Percentiles rank a stretch among this genome's conserved stretches.
phyloP scores from a whole-genome alignment of 305 asterid species.

The Fraxinus angustifolia region DNA sequence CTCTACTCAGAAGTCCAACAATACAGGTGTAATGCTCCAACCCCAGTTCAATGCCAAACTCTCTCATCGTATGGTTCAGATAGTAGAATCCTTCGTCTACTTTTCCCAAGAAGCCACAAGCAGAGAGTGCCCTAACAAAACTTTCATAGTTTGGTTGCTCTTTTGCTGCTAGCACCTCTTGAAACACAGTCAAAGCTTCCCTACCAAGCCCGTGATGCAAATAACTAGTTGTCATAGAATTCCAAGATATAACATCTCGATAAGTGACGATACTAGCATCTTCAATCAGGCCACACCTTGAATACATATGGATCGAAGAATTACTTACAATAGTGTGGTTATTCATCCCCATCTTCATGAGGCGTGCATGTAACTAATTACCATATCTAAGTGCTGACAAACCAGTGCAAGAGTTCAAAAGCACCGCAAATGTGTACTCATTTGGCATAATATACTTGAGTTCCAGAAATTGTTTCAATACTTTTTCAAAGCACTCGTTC shows the following conservation, averaged over 20 bases:
- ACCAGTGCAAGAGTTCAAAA: constrained; percentile 66
- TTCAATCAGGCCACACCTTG: constrained; percentile 61
- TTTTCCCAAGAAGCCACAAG: constrained; percentile 60
- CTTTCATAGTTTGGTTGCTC: constrained; percentile 59
- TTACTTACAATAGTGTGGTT: constrained; percentile 43
- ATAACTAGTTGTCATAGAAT: constrained; percentile 60
- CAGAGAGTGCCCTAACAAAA: constrained; percentile 75
- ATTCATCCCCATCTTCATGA: constrained; percentile 54
- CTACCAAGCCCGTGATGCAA: constrained; percentile 67
- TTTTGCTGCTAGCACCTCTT: constrained; percentile 48
- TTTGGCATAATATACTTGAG: constrained; percentile 57
- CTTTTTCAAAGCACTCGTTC: constrained; percentile 70
- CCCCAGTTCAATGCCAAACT: constrained; percentile 59
- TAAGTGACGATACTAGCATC: constrained; percentile 35
- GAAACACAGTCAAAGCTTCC: constrained; percentile 54
- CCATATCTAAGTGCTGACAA: constrained; percentile 67
- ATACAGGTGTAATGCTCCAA: constrained; percentile 78
- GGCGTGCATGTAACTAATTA: constrained; percentile 53
- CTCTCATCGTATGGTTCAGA: constrained; percentile 46
- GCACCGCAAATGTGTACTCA: constrained; percentile 62
- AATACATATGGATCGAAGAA: constrained; percentile 67
- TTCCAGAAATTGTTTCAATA: constrained; percentile 48
- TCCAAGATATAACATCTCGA: constrained; percentile 66
- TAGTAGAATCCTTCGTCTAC: constrained; percentile 68
- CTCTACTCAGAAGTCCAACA: constrained; percentile 64